Evolutionary conservation across 2,329 filamentous ascomycete species (phyloP).

Genomic region (Aureobasidium melanogenum): DNA sequence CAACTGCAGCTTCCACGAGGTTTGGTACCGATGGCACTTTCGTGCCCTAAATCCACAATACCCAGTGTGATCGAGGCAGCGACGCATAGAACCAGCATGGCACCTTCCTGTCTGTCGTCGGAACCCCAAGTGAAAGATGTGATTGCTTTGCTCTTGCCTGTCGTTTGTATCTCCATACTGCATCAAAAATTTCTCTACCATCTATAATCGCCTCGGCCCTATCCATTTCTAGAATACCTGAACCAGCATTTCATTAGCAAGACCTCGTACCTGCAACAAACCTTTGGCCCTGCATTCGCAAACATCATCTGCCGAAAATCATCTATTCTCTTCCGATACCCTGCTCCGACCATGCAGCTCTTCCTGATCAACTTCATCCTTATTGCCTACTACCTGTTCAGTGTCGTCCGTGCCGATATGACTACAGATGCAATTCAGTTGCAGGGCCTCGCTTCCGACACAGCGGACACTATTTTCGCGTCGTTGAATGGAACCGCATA

Average conservation of each 20-base stretch:
- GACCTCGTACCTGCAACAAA: neutral
- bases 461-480: neutral
- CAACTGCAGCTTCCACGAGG: neutral
- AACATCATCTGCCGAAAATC: neutral
- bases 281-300: neutral
- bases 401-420: neutral
- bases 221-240: neutral
- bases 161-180: neutral
- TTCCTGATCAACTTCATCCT: neutral
- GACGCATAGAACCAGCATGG: neutral
- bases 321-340: neutral
- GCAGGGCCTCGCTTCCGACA: neutral
- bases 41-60: neutral
- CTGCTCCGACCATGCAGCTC: neutral
- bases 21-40: too few species aligned
- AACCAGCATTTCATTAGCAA: neutral
- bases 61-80: neutral
- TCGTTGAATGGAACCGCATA: constrained; percentile 9
- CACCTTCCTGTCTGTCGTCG: neutral
- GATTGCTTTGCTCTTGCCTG: neutral
- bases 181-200: neutral
- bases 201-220: neutral
- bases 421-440: constrained; percentile 1
- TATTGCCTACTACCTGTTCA: neutral
- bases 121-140: neutral